phyloP scores from a whole-genome alignment of 768 basidiomycete genomes.

The Cubamyces lactineus region DNA sequence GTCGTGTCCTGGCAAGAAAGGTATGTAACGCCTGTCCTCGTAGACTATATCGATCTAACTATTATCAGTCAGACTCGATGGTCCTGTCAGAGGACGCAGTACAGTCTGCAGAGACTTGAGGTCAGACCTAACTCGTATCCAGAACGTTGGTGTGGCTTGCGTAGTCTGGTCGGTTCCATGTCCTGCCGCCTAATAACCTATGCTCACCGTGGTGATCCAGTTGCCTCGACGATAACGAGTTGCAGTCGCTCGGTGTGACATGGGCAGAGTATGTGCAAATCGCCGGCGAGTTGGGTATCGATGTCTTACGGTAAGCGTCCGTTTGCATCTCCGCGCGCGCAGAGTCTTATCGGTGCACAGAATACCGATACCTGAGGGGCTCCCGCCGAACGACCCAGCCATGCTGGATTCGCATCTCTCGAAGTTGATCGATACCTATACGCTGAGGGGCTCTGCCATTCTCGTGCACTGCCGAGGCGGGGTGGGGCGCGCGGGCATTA shows the following conservation, averaged over 20 bases:
- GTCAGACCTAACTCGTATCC: conserved; percentile 79
- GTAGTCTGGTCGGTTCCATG: conserved; percentile 69
- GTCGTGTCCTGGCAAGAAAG: conserved; percentile 96
- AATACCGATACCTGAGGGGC: conserved; percentile 88
- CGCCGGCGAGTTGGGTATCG: conserved; percentile 68
- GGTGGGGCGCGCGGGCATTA: conserved; percentile 88
- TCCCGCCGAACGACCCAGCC: conserved; percentile 64
- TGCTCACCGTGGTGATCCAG: conserved; percentile 41
- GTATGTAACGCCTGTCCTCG: conserved; percentile 37
- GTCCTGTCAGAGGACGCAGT: conserved; percentile 76
- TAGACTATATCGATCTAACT: neutral
- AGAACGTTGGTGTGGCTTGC: conserved; percentile 71
- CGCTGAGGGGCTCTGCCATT: conserved; percentile 69
- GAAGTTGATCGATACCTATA: conserved; percentile 69
- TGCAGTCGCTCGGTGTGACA: conserved; percentile 82
- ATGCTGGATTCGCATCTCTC: conserved; percentile 69
- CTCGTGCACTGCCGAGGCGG: conserved; percentile 94
- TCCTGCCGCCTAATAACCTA: neutral
- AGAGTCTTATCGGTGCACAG: conserved; percentile 41
- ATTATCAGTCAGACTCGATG: conserved; percentile 63
- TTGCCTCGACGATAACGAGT: conserved; percentile 84
- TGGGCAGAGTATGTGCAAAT: conserved; percentile 75
- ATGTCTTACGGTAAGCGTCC: conserved; percentile 70
- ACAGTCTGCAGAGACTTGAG: conserved; percentile 82
- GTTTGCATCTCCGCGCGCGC: conserved; percentile 1